phyloP scores from a whole-genome alignment of 371 early-diverging fungal genomes.

The Mortierella sp. region DNA sequence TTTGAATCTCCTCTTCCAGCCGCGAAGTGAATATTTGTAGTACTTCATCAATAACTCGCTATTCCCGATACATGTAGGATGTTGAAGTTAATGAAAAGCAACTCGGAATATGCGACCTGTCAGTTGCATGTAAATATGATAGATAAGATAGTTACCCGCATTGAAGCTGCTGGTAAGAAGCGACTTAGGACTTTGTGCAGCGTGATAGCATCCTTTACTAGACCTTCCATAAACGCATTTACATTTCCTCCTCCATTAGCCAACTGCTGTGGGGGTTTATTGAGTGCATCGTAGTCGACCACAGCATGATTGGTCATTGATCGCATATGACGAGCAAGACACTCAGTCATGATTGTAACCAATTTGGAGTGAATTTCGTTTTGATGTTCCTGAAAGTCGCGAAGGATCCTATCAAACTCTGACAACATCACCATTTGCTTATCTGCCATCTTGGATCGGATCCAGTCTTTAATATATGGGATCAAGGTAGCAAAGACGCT shows the following conservation, averaged over 20 bases:
- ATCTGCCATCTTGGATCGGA: constrained; percentile 73
- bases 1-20: constrained; percentile 78
- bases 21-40: constrained; percentile 80
- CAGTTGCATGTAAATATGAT: neutral
- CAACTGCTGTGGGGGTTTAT: constrained; percentile 51
- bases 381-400: constrained; percentile 91
- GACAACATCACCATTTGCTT: constrained; percentile 81
- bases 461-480: constrained; percentile 82
- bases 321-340: constrained; percentile 79
- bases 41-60: constrained; percentile 79
- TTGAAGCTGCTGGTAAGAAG: constrained; percentile 77
- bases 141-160: constrained; percentile 65
- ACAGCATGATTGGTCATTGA: constrained; percentile 49
- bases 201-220: constrained; percentile 93
- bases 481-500: constrained; percentile 86
- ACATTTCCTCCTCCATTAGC: constrained; percentile 60
- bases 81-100: neutral
- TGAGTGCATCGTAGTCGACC: constrained; percentile 48
- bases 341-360: constrained; percentile 92
- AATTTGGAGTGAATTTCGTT: constrained; percentile 88
- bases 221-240: constrained; percentile 78
- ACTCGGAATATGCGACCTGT: neutral
- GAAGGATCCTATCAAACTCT: constrained; percentile 87
- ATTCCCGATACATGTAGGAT: constrained; percentile 1
- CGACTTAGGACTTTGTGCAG: constrained; percentile 89